Base-by-base conservation (phyloP, 2,329 filamentous ascomycete species). In the Pseudogymnoascus sp. region DNA sequence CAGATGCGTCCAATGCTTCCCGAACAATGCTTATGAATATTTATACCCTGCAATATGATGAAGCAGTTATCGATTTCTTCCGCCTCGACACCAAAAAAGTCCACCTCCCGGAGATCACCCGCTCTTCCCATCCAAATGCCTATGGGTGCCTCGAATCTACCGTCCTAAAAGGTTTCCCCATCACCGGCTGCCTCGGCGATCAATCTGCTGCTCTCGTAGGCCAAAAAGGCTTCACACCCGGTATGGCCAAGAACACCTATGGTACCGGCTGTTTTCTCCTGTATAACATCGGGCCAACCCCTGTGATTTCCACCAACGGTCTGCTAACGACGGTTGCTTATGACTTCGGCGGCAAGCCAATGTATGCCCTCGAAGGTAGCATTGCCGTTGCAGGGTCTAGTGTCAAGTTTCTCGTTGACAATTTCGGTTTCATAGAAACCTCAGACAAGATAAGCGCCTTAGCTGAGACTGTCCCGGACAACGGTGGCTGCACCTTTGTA, bases 11-110 rank as follows among this genome's bases (percentile, higher is more conserved):
- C 65, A 96, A 96, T 74, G 92, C 92, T 19, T 93, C 89, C 62
- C 82, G 92, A 71, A 96, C 92, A 65, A 96, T 96, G 91, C 95
- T 96, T 76, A 93, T 96, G 88, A 91, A 96, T 76, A 81, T 96
- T 62, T 82, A 86, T 69, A 93, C 87, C 10, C 81, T 91, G 64
- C 75, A 92, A 70, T 96, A 96, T 75, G 90, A 93, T 73, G 85
- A 91, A 63, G 81, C 81, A 42, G 81, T 96, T 26, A 78, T 96
- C 26, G 77, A 85, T 24, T 96, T 96, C 78, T 96, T 96, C 76
- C 84, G 83, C 53, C 82, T 96, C 66, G 82, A 85, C 70, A 74
- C 70, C 59, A 81, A 79, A 62, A 93, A 93, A 74, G 78, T 96
- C 44, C 80, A 83, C 61, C 79, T 96, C 11, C 92, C 92, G n/a